These are phyloP conservation scores for Monilinia fructigena DNA, from an alignment of 2,329 filamentous ascomycete species.

Conservation along the genomic window DNA sequence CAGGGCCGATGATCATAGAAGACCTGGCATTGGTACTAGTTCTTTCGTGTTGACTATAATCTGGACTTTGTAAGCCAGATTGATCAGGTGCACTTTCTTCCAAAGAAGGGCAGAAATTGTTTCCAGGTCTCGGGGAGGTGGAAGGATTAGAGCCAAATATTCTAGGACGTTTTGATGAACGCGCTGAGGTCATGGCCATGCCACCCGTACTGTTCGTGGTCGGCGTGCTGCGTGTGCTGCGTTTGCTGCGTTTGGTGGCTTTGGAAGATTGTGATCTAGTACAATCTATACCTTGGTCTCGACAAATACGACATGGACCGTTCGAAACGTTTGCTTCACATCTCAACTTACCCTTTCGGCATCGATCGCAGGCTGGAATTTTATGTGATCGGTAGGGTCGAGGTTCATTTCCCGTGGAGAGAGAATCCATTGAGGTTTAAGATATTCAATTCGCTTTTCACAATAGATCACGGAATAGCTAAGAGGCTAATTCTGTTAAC, in stretches of 20 bases:
- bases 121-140: not conserved
- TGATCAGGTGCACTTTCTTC: not conserved
- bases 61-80: not conserved
- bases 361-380: constrained; percentile 12
- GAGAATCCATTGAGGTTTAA: not conserved
- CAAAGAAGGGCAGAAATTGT: not conserved
- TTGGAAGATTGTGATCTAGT: not conserved
- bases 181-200: not conserved
- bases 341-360: constrained; percentile 11
- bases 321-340: constrained; percentile 1
- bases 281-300: constrained; percentile 6
- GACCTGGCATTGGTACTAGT: not conserved
- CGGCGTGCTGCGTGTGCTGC: not conserved
- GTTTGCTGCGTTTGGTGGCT: not conserved
- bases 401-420: not conserved
- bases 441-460: not conserved
- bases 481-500: not conserved
- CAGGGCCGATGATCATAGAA: constrained; percentile 54
- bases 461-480: not conserved
- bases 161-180: not conserved
- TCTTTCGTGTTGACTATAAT: constrained; percentile 2
- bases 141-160: not conserved
- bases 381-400: constrained; percentile 9
- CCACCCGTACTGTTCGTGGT: not conserved
- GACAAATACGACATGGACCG: not conserved